Evolutionary conservation across 768 basidiomycete species (phyloP).

Genomic region (Kwoniella dendrophila): DNA sequence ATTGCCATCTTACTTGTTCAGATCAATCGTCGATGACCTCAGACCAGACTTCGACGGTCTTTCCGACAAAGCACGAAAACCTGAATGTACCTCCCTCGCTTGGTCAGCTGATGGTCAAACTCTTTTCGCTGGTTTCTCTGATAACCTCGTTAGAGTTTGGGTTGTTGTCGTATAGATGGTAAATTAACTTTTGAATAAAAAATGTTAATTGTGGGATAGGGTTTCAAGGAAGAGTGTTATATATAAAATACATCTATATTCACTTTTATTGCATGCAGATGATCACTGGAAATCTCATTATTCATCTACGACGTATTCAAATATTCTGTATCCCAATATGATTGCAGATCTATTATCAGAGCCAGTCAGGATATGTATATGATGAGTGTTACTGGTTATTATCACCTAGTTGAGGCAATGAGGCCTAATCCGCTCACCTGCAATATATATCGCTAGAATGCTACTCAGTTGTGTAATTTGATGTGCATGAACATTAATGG

Average conservation of each 20-base stretch:
- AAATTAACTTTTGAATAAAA: not conserved
- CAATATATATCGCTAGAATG: too few species aligned
- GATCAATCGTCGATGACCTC: constrained; percentile 98
- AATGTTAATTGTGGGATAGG: constrained; percentile 9
- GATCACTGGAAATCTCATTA: constrained; percentile 21
- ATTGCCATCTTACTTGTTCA: constrained; percentile 54
- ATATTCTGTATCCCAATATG: too few species aligned
- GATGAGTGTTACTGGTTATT: too few species aligned
- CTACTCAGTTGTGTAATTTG: not conserved
- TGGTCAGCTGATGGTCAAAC: constrained; percentile 99
- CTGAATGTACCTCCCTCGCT: constrained; percentile 91
- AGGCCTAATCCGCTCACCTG: too few species aligned
- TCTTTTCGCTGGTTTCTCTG: constrained; percentile 94
- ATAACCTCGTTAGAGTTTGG: constrained; percentile 71
- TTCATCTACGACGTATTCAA: too few species aligned
- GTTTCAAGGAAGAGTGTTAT: not conserved
- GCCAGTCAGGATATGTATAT: too few species aligned
- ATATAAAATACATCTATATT: too few species aligned
- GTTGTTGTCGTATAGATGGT: constrained; percentile 48
- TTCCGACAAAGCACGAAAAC: constrained; percentile 60
- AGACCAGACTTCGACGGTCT: constrained; percentile 88
- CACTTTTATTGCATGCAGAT: constrained; percentile 27
- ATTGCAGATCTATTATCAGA: too few species aligned
- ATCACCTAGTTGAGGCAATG: too few species aligned
- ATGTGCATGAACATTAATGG: constrained; percentile 20